Evolutionary conservation across 1,284 basidiomycete species (phyloP).

Genomic region (Boletus subluridellus): DNA sequence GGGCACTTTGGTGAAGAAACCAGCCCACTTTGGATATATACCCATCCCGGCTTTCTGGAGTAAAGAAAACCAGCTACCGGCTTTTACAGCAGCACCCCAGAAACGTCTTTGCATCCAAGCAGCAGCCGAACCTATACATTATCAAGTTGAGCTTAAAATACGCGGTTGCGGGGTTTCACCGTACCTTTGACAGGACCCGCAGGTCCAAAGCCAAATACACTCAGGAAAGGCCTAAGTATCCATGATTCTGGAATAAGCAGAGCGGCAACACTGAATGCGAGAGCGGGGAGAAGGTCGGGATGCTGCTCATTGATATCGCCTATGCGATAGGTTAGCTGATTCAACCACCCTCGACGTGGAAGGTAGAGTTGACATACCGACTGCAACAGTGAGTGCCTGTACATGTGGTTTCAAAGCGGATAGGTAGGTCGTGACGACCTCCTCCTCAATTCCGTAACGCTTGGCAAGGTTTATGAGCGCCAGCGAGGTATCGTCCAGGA

Average conservation of each 20-base stretch:
- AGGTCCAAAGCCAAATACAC: constrained; percentile 19
- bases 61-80: constrained; percentile 14
- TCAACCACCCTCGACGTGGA: too few relatives aligned
- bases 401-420: neutral
- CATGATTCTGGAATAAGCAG: neutral
- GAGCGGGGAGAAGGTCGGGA: constrained; percentile 4
- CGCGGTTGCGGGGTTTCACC: too few relatives aligned
- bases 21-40: constrained; percentile 1
- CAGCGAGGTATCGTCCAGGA: neutral
- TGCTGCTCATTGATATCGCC: constrained; percentile 16
- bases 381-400: neutral
- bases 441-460: neutral
- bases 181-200: neutral
- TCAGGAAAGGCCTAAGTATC: constrained; percentile 10
- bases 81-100: too few relatives aligned
- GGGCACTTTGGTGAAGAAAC: too few relatives aligned
- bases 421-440: neutral
- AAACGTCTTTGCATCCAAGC: too few relatives aligned
- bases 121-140: too few relatives aligned
- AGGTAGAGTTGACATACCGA: constrained; percentile 9
- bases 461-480: neutral
- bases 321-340: neutral
- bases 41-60: constrained; percentile 21
- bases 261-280: constrained; percentile 3
- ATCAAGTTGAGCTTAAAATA: too few relatives aligned